Base-by-base conservation (phyloP, 768 basidiomycete genomes). In the Chiua virens region DNA sequence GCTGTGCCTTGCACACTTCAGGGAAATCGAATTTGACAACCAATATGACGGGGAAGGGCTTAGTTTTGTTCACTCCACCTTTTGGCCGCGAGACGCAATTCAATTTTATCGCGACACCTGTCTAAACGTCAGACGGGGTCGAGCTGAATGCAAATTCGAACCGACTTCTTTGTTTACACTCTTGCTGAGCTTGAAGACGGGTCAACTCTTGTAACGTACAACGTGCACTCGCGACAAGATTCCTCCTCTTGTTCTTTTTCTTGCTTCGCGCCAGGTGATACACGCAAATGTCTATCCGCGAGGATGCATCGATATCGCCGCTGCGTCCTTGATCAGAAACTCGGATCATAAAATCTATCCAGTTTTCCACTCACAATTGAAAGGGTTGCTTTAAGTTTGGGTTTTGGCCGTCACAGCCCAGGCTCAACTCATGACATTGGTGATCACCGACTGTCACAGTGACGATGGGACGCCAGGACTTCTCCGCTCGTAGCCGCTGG, bases 361-460 rank as follows among this genome's bases (percentile, higher is more conserved):
- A 0, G 2, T 6, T 2, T 28, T 4, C 7, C 10, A 73, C 83
- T 47, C 61, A 87, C 87, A 87, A 71, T 23, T 62, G 56, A 50
- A 83, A 77, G 1, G 64, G 66, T 1, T 77, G 72, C 54, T 81
- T 85, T 42, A 81, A 68, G 58, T 89, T 88, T 1, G 84, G 78
- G 50, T 83, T 86, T 60, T 87, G 85, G 0, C 87, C 87, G 49
- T 89, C 86, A 18, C 72, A 71, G 0, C 87, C 87, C 3, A 89
- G 78, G 20, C 72, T 66, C 9, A 79, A 72, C 58, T 89, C 87
- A 50, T 81, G 75, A 6, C 44, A 50, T n/a, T 77, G 69, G 23
- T 79, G 75, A 6, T 78, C 74, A 49, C 80, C 81, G 11, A 85
- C 69, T 18, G 78, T 76, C 5, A 89, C 62, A 0, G 78, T 74